Percentiles rank a stretch among this genome's conserved stretches.
phyloP scores from a whole-genome alignment of 169 alveolate species.

The Plasmodium inui region DNA sequence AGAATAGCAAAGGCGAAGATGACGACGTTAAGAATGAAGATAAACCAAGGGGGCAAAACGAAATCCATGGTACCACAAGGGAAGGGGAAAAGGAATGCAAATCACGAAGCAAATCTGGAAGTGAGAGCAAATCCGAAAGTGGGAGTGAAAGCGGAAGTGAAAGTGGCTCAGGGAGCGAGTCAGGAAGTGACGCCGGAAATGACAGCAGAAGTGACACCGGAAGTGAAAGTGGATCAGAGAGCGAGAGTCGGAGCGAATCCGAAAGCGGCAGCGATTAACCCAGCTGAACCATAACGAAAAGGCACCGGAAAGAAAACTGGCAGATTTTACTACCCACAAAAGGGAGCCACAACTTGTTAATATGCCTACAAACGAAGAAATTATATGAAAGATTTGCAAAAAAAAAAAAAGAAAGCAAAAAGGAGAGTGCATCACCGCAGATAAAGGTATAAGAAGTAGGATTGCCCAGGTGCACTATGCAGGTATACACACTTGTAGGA shows the following conservation, averaged over 20 bases:
- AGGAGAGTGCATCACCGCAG: not conserved
- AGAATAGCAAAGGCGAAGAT: not conserved
- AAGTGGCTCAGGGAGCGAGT: not conserved
- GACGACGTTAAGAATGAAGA: not conserved
- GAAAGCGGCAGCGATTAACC: not conserved
- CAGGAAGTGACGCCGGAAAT: not conserved
- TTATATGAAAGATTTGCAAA: not conserved
- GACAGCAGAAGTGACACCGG: not conserved
- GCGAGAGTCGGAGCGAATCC: conserved; percentile 3
- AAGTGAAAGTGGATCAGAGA: not conserved
- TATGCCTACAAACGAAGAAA: not conserved
- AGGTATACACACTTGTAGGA: not conserved
- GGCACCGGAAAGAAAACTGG: not conserved
- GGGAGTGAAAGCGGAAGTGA: not conserved
- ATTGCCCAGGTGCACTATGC: not conserved
- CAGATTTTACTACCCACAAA: not conserved
- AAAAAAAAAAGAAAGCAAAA: not conserved
- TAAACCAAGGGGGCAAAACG: not conserved
- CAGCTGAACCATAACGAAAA: not conserved
- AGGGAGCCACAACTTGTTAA: not conserved
- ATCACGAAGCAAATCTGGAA: not conserved
- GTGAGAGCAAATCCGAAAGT: not conserved
- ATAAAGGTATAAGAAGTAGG: not conserved
- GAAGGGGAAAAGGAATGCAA: not conserved
- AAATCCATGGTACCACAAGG: not conserved